These are phyloP conservation scores for Radiomyces spectabilis DNA, from an alignment of 192 early-diverging fungal genomes.

Conservation along the genomic window DNA sequence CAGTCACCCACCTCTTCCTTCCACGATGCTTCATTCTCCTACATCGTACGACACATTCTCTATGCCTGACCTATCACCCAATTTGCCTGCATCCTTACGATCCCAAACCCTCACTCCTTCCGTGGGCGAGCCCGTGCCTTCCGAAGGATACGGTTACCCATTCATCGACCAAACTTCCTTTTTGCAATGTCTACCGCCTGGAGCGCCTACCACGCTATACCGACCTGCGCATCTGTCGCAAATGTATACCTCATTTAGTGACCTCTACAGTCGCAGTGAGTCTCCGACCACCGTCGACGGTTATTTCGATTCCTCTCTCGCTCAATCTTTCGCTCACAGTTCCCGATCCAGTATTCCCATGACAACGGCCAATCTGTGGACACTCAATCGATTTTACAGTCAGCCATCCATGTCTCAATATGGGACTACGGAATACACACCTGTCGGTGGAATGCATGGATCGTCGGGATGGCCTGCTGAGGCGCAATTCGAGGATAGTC, in stretches of 20 bases:
- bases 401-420: slow-evolving; percentile 1
- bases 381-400: slow-evolving; percentile 1
- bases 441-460: too few relatives aligned
- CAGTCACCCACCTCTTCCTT: neutral
- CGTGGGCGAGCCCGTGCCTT: neutral
- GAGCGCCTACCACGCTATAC: neutral
- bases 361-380: slow-evolving; percentile 14
- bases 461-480: too few relatives aligned
- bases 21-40: neutral
- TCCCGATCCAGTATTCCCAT: neutral
- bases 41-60: neutral
- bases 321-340: neutral
- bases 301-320: neutral
- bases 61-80: neutral
- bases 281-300: neutral
- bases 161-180: too few relatives aligned
- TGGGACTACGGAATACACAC: neutral
- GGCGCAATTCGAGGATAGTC: too few relatives aligned
- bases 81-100: neutral
- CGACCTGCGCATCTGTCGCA: neutral
- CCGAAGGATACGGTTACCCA: neutral
- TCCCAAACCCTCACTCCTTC: neutral
- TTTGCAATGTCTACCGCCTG: too few relatives aligned
- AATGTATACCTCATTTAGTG: neutral
- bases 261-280: neutral